phyloP scores from a whole-genome alignment of 306 rosid species.

The Benincasa hispida region DNA sequence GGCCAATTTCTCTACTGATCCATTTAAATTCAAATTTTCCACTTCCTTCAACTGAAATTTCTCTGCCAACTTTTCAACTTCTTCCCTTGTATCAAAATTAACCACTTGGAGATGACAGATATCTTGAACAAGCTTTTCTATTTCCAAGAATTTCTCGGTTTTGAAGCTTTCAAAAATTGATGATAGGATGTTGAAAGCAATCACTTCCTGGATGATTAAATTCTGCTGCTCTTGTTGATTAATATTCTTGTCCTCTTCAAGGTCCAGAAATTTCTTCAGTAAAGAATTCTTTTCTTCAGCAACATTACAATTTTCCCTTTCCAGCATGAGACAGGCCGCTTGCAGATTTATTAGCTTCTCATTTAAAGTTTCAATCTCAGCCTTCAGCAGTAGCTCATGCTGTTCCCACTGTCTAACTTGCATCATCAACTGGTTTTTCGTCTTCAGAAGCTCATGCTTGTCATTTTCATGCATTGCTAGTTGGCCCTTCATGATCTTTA shows the following conservation, averaged over 20 bases:
- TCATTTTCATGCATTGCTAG: constrained; percentile 38
- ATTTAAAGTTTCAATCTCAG: constrained; percentile 30
- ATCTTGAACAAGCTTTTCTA: constrained; percentile 37
- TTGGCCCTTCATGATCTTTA: constrained; percentile 26
- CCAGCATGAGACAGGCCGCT: constrained; percentile 28
- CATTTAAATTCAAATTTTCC: constrained; percentile 41
- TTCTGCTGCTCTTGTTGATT: constrained; percentile 44
- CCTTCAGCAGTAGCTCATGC: constrained; percentile 35
- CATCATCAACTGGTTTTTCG: constrained; percentile 31
- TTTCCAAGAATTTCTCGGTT: constrained; percentile 48
- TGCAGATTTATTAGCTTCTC: constrained; percentile 39
- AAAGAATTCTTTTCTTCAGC: constrained; percentile 48
- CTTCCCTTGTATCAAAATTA: constrained; percentile 41
- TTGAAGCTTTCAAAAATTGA: constrained; percentile 49
- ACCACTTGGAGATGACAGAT: constrained; percentile 25
- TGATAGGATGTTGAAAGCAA: constrained; percentile 38
- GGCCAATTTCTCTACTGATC: constrained; percentile 32
- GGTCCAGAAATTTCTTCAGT: constrained; percentile 36
- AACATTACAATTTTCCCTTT: constrained; percentile 43
- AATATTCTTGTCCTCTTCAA: constrained; percentile 34
- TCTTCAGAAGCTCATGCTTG: constrained; percentile 49
- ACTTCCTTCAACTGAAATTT: constrained; percentile 38
- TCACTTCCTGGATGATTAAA: constrained; percentile 42
- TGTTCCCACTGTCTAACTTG: constrained; percentile 45
- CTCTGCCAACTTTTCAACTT: constrained; percentile 36